Base-by-base conservation (phyloP, 2,329 filamentous ascomycete genomes). In the Fusarium xylarioides region DNA sequence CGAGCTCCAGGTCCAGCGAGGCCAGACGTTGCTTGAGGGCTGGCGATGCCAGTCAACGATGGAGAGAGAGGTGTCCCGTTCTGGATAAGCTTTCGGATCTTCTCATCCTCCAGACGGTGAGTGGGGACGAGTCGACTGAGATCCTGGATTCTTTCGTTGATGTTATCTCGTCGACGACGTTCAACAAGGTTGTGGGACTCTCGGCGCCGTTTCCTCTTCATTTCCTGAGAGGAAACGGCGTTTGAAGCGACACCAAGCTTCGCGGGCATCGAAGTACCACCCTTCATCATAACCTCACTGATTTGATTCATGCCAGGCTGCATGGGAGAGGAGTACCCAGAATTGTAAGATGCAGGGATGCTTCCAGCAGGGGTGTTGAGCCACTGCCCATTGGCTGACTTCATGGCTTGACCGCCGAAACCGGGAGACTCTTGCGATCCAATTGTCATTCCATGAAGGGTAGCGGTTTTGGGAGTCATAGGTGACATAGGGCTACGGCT, bases 121-220 rank as follows among this genome's bases (percentile, higher is more conserved):
- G 92, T 88, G 30, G 96, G 96, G 5, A 99, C 95, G 23, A 99
- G 89, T 77, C 95, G 94, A 79, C 95, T 97, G 12, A 99, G 88
- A 79, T 99, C 96, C 79, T 98, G 95, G 71, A 99, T 99, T 47
- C 96, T 91, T 83, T 99, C 96, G 77, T 99, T 99, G 86, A 99
- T 99, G 80, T 98, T 98, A 84, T 98, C 96, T 70, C 96, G 91
- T 70, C 96, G 92, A 57, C 96, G 92, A 63, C 96, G 94, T 85
- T 99, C 96, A 16, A 99, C 96, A 43, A 97, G 87, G 80, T 99
- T 98, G 85, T 99, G 96, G 2, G 95, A 98, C 79, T 98, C 96
- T 43, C 96, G 90, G 67, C 96, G 91, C 68, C 95, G 90, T 81
- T 95, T 94, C 76, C 95, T 90, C 89, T 98, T 98, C 78, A 95